Conservation (phyloP, 495 filamentous ascomycete species). For the Podospora bellae-mahoneyi region DNA sequence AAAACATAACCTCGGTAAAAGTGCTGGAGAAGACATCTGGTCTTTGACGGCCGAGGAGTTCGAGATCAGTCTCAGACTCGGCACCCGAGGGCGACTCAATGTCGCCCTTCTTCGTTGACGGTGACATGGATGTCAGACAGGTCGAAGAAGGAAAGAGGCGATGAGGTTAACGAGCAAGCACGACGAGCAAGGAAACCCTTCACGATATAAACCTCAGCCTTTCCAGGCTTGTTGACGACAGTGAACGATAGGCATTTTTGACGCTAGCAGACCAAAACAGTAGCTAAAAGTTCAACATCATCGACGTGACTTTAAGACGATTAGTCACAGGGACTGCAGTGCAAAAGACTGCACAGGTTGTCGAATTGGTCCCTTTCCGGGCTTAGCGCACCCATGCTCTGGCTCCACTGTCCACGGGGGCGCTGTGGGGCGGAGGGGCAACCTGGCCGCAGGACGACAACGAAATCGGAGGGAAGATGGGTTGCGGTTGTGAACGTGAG, state of each 20-base stretch:
- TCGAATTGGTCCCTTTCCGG: neutral
- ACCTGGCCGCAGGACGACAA: neutral
- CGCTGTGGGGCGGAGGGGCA: neutral
- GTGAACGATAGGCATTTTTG: neutral
- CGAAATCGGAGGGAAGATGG: neutral
- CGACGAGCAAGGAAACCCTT: neutral
- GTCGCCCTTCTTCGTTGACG: neutral
- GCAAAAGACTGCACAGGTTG: neutral
- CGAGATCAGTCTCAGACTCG: slow-evolving; percentile 41
- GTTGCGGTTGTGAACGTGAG: neutral
- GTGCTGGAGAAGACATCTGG: slow-evolving; percentile 61
- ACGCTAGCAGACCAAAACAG: neutral
- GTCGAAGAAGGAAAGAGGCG: neutral
- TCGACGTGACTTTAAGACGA: neutral
- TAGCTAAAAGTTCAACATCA: neutral
- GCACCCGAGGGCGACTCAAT: neutral
- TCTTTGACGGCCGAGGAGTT: slow-evolving; percentile 66
- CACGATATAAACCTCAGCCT: neutral
- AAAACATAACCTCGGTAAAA: slow-evolving; percentile 65
- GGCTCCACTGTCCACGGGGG: neutral
- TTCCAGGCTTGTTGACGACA: neutral
- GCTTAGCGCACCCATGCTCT: neutral
- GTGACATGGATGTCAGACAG: neutral
- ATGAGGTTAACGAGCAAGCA: neutral
- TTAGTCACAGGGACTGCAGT: neutral